phyloP scores from a whole-genome alignment of 371 early-diverging fungal genomes.

The Nematocida displodere region DNA sequence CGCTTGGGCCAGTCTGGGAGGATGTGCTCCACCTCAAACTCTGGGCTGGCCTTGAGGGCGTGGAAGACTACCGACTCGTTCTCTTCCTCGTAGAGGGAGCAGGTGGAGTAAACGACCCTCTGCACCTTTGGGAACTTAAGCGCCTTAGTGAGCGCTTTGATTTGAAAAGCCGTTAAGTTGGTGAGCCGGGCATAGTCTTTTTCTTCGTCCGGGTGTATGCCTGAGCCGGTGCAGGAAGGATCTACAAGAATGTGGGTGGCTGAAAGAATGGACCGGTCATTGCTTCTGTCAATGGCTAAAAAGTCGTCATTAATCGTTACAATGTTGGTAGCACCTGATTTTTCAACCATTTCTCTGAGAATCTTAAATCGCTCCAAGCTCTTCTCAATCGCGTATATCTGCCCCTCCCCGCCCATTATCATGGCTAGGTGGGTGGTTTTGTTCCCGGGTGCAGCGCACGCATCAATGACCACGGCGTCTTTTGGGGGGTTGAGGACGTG shows the following conservation, averaged over 20 bases:
- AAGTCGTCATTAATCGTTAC: conserved; percentile 51
- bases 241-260: conserved; percentile 86
- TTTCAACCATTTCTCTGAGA: conserved; percentile 70
- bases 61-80: conserved; percentile 80
- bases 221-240: conserved; percentile 94
- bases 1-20: conserved; percentile 66
- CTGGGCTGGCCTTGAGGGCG: conserved; percentile 56
- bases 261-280: conserved; percentile 45
- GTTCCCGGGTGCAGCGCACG: conserved; percentile 97
- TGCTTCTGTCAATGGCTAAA: conserved; percentile 67
- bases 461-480: conserved; percentile 75
- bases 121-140: conserved; percentile 70
- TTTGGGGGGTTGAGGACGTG: conserved; percentile 73
- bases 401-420: conserved; percentile 75
- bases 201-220: conserved; percentile 67
- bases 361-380: conserved; percentile 73
- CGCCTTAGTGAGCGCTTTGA: conserved; percentile 56
- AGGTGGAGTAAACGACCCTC: conserved; percentile 82
- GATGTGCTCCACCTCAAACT: conserved; percentile 65
- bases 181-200: conserved; percentile 68
- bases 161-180: conserved; percentile 62
- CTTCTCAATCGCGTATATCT: conserved; percentile 81
- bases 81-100: conserved; percentile 82
- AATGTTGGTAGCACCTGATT: conserved; percentile 76
- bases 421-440: conserved; percentile 82